A percentile compares a stretch with the other conserved stretches of the same genome.
Conservation (phyloP, 768 basidiomycete species). For the Dioszegia crocea region DNA sequence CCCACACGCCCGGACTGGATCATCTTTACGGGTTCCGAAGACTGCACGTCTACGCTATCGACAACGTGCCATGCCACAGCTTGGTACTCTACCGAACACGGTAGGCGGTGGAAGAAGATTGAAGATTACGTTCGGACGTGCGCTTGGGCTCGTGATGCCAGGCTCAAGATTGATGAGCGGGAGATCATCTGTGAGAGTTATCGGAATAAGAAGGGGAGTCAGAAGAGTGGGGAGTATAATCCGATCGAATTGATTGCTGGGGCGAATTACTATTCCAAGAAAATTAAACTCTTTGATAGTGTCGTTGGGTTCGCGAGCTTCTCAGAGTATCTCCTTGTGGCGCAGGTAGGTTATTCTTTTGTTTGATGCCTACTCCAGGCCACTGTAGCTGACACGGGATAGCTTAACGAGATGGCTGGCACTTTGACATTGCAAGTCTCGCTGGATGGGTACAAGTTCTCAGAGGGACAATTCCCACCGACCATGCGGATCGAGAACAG, state of each 20-base stretch:
- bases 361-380: neutral
- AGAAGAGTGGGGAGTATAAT: conserved; percentile 61
- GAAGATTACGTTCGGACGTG: conserved; percentile 88
- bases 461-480: conserved; percentile 83
- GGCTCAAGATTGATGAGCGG: conserved; percentile 72
- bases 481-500: conserved; percentile 84
- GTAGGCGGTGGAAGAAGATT: conserved; percentile 67
- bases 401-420: conserved; percentile 54
- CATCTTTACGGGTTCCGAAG: conserved; percentile 79
- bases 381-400: conserved; percentile 49
- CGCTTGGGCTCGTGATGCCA: conserved; percentile 79
- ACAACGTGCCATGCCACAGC: conserved; percentile 70
- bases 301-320: conserved; percentile 90
- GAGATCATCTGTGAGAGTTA: conserved; percentile 93
- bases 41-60: conserved; percentile 56
- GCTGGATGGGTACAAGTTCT: conserved; percentile 78
- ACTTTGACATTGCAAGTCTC: conserved; percentile 82
- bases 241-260: conserved; percentile 77
- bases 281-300: conserved; percentile 72
- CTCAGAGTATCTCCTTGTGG: conserved; percentile 91
- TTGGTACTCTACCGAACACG: conserved; percentile 70
- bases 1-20: conserved; percentile 69
- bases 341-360: conserved; percentile 63
- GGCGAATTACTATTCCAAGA: conserved; percentile 64
- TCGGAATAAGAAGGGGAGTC: conserved; percentile 72